Percentiles rank a stretch among this genome's conserved stretches.
Conservation (phyloP, 192 early-diverging fungal species). For the Umbelopsis isabellina region DNA sequence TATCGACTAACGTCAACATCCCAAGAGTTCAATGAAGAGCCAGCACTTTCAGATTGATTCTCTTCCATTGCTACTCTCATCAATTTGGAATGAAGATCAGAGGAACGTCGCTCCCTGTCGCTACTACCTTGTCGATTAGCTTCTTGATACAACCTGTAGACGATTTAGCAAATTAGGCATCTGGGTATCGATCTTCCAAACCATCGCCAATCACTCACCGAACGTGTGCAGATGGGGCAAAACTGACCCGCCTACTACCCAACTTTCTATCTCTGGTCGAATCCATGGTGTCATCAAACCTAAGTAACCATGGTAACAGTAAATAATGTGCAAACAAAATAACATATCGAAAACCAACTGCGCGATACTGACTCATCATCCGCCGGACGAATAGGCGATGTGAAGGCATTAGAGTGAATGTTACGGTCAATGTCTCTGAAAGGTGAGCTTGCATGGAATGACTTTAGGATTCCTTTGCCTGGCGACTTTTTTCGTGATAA, state of each 20-base stretch:
- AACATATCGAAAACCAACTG: not conserved
- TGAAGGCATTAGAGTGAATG: slow-evolving; percentile 14
- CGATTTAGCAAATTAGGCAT: not conserved
- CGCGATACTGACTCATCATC: slow-evolving; percentile 10
- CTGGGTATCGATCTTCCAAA: not conserved
- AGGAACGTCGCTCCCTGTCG: not conserved
- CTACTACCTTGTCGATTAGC: not conserved
- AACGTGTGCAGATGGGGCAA: slow-evolving; percentile 17
- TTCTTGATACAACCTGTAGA: not conserved
- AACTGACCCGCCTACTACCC: not conserved
- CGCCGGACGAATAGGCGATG: not conserved
- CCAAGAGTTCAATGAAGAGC: slow-evolving; percentile 4
- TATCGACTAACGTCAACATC: slow-evolving; percentile 6
- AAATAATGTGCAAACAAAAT: not conserved
- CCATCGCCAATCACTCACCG: not conserved
- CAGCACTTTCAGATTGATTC: slow-evolving; percentile 12
- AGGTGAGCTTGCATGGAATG: slow-evolving; percentile 14
- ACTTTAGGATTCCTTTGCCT: slow-evolving; percentile 3
- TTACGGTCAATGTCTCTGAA: slow-evolving; percentile 10
- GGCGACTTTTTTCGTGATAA: not conserved
- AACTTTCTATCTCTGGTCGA: slow-evolving; percentile 3
- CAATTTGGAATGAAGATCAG: slow-evolving; percentile 1
- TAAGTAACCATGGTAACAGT: not conserved
- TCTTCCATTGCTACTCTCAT: slow-evolving; percentile 15
- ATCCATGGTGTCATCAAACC: not conserved